phyloP scores from a whole-genome alignment of 164 flowering plant species.

The Cinnamomum micranthum region DNA sequence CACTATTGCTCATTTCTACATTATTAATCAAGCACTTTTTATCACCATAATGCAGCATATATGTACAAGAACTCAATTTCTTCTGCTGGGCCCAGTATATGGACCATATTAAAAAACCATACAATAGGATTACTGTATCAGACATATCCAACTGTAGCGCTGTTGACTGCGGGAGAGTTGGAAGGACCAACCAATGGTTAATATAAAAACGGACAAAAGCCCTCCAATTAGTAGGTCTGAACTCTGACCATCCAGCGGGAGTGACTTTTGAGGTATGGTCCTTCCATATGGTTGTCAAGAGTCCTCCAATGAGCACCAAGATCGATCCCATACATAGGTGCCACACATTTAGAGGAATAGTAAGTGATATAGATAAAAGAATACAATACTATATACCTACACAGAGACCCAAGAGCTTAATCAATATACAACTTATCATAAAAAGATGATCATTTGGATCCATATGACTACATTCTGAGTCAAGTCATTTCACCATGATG shows the following conservation, averaged over 20 bases:
- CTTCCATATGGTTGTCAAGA: no score
- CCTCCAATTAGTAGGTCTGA: background rate
- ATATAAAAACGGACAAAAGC: background rate
- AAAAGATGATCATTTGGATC: no score
- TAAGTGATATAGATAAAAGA: no score
- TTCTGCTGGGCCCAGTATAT: background rate
- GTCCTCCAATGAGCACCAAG: no score
- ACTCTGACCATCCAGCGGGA: background rate
- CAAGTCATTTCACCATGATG: background rate
- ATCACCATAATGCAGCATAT: background rate
- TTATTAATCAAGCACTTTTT: background rate
- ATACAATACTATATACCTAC: no score
- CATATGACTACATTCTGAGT: background rate
- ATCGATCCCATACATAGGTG: no score
- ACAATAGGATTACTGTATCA: no score
- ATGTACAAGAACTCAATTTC: background rate
- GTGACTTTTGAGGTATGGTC: background rate
- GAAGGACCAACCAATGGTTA: background rate
- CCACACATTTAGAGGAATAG: no score
- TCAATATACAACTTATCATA: background rate
- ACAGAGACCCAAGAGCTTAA: background rate
- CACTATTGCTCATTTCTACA: background rate
- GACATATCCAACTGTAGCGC: background rate
- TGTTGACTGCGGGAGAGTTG: background rate
- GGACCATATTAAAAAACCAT: background rate